These are phyloP conservation scores for Rubus idaeus DNA, from an alignment of 306 rosid species.

Conservation along the genomic window DNA sequence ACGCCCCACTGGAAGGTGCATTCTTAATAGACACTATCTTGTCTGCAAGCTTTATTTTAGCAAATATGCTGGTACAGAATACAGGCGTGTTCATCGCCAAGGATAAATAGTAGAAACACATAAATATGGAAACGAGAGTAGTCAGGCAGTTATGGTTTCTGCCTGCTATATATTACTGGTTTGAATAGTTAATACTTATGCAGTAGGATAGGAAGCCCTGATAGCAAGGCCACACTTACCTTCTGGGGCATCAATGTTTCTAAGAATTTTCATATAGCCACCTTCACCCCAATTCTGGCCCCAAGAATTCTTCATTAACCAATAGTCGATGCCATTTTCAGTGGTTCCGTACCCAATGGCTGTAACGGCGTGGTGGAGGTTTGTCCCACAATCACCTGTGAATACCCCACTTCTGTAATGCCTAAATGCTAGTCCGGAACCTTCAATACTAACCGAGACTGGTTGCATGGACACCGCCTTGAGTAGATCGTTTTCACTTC, in stretches of 20 bases:
- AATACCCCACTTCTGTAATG: slow-evolving; percentile 14
- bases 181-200: neutral
- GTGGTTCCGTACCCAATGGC: slow-evolving; percentile 28
- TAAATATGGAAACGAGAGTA: neutral
- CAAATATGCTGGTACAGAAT: neutral
- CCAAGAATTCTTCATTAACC: slow-evolving; percentile 38
- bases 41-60: neutral
- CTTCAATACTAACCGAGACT: neutral
- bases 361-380: slow-evolving; percentile 11
- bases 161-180: neutral
- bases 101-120: no score
- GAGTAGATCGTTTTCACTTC: slow-evolving; percentile 9
- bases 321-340: slow-evolving; percentile 15
- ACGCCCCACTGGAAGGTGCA: neutral
- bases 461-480: slow-evolving; percentile 29
- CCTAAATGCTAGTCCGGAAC: neutral
- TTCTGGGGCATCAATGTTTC: neutral
- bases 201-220: neutral
- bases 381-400: neutral
- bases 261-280: slow-evolving; percentile 27
- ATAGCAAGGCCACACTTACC: neutral
- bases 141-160: neutral
- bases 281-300: slow-evolving; percentile 28
- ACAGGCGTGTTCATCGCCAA: neutral
- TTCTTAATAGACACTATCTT: neutral